Evolutionary conservation across 2,329 filamentous ascomycete genomes (phyloP).

Genomic region (Talaromyces sp.): DNA sequence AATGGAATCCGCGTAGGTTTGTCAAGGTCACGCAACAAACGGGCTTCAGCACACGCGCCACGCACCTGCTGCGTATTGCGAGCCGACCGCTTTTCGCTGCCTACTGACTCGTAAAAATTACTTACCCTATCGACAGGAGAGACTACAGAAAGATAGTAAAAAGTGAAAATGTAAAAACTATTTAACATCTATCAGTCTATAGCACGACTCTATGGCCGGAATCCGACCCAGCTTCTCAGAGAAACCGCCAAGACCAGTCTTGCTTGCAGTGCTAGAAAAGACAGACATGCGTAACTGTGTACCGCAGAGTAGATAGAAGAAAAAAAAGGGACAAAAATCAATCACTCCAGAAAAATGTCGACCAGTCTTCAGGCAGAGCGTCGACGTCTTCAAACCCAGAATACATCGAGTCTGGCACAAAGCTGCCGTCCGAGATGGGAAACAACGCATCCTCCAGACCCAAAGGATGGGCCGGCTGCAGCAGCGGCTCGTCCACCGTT

Average conservation of each 20-base stretch:
- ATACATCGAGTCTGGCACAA: slow-evolving; percentile 10
- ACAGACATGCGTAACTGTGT: background rate
- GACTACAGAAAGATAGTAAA: background rate
- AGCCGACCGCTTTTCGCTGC: background rate
- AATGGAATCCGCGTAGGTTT: background rate
- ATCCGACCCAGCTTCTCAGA: background rate
- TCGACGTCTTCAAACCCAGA: slow-evolving; percentile 21
- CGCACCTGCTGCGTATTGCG: background rate
- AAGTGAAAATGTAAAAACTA: background rate
- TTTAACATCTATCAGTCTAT: background rate
- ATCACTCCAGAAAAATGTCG: slow-evolving; percentile 28
- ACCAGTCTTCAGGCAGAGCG: slow-evolving; percentile 44
- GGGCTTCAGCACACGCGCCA: background rate
- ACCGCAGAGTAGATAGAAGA: background rate
- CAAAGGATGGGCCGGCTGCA: slow-evolving; percentile 4
- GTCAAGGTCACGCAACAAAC: background rate
- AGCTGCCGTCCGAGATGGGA: slow-evolving; percentile 6
- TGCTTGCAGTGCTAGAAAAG: background rate
- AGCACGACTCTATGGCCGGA: background rate
- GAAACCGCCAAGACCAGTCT: slow-evolving; percentile 1
- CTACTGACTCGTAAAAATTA: background rate
- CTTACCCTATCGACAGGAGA: background rate
- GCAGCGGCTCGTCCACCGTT: slow-evolving; percentile 8
- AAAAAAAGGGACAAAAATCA: slow-evolving; percentile 1
- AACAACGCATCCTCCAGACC: slow-evolving; percentile 9